These are phyloP conservation scores for Iberis pinnata DNA, from an alignment of 345 rosid genomes.

Conservation along the genomic window DNA sequence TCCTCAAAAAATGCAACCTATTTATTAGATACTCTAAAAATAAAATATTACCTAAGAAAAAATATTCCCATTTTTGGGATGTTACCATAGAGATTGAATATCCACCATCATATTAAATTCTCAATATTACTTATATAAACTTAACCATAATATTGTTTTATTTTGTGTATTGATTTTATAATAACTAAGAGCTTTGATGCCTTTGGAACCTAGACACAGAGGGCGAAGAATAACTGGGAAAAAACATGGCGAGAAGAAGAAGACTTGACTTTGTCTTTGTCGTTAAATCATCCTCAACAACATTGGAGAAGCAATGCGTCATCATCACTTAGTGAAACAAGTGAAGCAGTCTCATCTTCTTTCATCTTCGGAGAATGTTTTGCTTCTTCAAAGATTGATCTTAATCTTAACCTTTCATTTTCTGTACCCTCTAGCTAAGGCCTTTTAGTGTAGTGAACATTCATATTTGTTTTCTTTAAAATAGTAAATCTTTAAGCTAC, in stretches of 20 bases:
- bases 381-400: slow-evolving; percentile 31
- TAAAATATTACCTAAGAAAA: background rate
- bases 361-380: slow-evolving; percentile 25
- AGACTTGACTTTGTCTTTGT: slow-evolving; percentile 22
- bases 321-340: slow-evolving; percentile 26
- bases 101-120: slow-evolving; percentile 2
- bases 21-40: background rate
- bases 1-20: background rate
- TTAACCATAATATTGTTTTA: background rate
- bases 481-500: too few species aligned
- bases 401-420: slow-evolving; percentile 30
- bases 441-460: slow-evolving; percentile 16
- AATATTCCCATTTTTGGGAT: background rate
- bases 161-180: background rate
- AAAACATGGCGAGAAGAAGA: slow-evolving; percentile 21
- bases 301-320: slow-evolving; percentile 28
- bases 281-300: slow-evolving; percentile 22
- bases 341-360: slow-evolving; percentile 27
- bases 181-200: background rate
- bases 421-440: slow-evolving; percentile 23
- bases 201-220: slow-evolving; percentile 3
- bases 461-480: slow-evolving; percentile 5
- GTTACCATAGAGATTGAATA: background rate
- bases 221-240: slow-evolving; percentile 16
- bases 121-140: background rate